Evolutionary conservation across 2,329 filamentous ascomycete genomes (phyloP), one percentile per base, ranked within the genome.

Genomic region (Cladosporium sp.): DNA sequence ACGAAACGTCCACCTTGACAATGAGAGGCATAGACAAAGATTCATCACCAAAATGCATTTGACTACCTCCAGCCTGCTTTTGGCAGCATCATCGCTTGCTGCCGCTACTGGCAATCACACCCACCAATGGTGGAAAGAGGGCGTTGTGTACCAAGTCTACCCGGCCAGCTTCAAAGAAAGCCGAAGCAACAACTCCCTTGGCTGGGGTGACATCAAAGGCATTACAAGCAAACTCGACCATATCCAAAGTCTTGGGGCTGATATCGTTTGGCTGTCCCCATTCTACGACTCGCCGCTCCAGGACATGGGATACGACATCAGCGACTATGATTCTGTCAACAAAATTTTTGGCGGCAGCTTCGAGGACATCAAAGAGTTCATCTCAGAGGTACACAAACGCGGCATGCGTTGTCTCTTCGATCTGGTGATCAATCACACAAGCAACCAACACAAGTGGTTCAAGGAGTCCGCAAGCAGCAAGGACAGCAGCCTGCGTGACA

Each of bases 391-490:
- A 42, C 81, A 85, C 53, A 68, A 76, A 15, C 74, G 83, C 5
- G 82, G 78, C 7, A 86, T 89, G 78, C 81, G 79, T 58, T 68
- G 89, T 11, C 82, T 89, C 54, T 76, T 89, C 54, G 85, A 89
- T 61, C 71, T 89, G 7, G 86, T 89, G 3, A 78, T 89, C 55
- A 90, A 89, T 58, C 86, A 90, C 64, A 88, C 85, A 0, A 86
- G 82, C 2, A 79, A 85, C 57, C 75, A 62, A 63, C 84, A 88
- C 60, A 73, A 75, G 2, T 90, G 85, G 85, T 89, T 89, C 68
- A 74, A 80, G 43, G 78, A 87, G 60, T 85, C 82, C 2, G 73
- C 80, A 43, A 78, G 77, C 32, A 82, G 79, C 37, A 80, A 75
- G 53, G 73, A 79, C 55, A 85, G 75, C 60, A 75, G 82, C 6